A percentile compares a stretch with the other conserved stretches of the same genome.
These are phyloP conservation scores for Amphibolis antarctica DNA, from an alignment of 106 monocot genomes.

Conservation along the genomic window DNA sequence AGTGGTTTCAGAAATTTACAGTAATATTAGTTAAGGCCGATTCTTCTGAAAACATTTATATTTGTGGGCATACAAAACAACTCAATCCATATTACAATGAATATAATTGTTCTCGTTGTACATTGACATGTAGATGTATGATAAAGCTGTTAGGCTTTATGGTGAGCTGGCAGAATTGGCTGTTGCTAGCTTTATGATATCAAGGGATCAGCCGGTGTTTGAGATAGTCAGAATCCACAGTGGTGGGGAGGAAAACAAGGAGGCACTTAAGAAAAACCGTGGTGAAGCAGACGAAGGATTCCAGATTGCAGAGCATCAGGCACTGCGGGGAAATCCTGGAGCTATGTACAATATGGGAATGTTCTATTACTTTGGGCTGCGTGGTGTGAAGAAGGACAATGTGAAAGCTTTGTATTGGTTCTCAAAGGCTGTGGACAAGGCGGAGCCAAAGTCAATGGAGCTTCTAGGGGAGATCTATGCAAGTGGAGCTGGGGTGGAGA, in stretches of 20 bases:
- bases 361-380: constrained; percentile 79
- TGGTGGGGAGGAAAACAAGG: constrained; percentile 86
- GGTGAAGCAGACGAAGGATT: constrained; percentile 90
- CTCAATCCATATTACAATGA: too few relatives aligned
- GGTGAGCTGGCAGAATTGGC: constrained; percentile 88
- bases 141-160: constrained; percentile 73
- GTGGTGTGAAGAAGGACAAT: constrained; percentile 59
- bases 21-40: too few relatives aligned
- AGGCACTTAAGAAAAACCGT: constrained; percentile 55
- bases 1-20: too few relatives aligned
- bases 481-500: constrained; percentile 81
- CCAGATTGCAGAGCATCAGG: constrained; percentile 87
- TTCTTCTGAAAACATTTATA: too few relatives aligned
- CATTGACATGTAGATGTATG: constrained; percentile 42
- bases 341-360: constrained; percentile 75
- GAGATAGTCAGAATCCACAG: constrained; percentile 68
- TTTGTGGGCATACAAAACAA: too few relatives aligned
- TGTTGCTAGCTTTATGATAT: constrained; percentile 78
- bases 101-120: background rate
- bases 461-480: constrained; percentile 95
- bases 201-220: constrained; percentile 72
- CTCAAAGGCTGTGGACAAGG: constrained; percentile 65
- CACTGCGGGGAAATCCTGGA: constrained; percentile 53
- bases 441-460: constrained; percentile 76
- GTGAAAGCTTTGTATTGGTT: constrained; percentile 69